Percentiles rank a stretch among this genome's conserved stretches.
phyloP scores from a whole-genome alignment of 495 filamentous ascomycete genomes.

The Niebla homalea region DNA sequence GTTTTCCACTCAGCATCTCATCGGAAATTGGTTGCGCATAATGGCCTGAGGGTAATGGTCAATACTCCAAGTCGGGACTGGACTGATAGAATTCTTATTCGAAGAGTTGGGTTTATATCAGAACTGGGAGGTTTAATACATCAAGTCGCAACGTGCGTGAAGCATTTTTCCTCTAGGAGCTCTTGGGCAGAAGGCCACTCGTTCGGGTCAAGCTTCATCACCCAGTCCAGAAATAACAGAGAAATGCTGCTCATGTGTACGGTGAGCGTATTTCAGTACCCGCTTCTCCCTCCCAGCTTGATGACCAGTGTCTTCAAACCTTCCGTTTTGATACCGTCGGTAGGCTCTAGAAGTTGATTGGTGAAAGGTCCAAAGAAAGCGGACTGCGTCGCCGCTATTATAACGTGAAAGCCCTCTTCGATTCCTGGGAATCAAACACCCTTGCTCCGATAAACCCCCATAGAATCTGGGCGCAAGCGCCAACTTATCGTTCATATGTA shows the following conservation, averaged over 20 bases:
- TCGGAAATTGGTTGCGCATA: background rate
- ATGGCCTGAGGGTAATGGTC: background rate
- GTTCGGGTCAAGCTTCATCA: slow-evolving; percentile 6
- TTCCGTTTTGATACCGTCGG: background rate
- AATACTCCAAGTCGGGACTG: background rate
- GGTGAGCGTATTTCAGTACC: background rate
- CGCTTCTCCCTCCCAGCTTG: background rate
- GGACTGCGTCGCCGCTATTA: background rate
- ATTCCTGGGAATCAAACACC: background rate
- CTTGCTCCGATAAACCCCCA: slow-evolving; percentile 4
- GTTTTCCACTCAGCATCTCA: background rate
- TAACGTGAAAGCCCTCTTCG: background rate
- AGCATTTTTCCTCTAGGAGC: background rate
- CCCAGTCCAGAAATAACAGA: background rate
- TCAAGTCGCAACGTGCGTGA: background rate
- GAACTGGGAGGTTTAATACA: background rate
- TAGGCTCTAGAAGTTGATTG: background rate
- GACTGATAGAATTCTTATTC: background rate
- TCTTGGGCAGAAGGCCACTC: slow-evolving; percentile 3
- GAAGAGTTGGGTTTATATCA: background rate
- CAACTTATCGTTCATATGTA: background rate
- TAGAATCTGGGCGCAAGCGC: background rate
- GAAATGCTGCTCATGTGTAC: background rate
- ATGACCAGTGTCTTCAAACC: background rate
- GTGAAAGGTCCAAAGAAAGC: background rate